Base-by-base conservation (phyloP, 2,329 filamentous ascomycete species). In the Trichoderma sp. region DNA sequence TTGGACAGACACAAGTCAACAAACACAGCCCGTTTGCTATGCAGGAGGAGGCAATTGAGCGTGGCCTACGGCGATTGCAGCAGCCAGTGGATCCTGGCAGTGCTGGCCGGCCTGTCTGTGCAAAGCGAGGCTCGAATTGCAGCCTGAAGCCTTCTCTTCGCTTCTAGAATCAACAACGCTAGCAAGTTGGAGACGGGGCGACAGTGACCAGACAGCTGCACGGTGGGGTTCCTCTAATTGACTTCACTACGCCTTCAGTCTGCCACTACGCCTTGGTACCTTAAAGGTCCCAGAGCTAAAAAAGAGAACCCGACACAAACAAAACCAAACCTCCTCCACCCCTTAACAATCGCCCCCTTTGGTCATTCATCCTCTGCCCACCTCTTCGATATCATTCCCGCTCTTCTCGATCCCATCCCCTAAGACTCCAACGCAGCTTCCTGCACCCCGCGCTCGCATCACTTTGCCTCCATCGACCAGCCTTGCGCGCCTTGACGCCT, bases 171-270 rank as follows among this genome's bases (percentile, higher is more conserved):
- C 46, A 49, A 49, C 21, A 59, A 13, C 59, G 32, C 60, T 46
- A 28, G 34, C 16, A 10, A n/a, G 8, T 32, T 39, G 28, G 63
- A 5, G 54, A 16, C 16, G 28, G 39, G 39, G n/a, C 26, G 34
- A 39, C 39, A 49, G 64, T 66, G 54, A 24, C 46, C 46, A 49
- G 46, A 66, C 64, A 66, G 64, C 52, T 49, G 61, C 52, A 64
- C 68, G 26, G 37, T 56, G 59, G 68, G 68, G 68, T 65, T 56
- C 68, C 68, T 69, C 68, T 58, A 65, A 69, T 30, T 51, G 64
- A 52, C 64, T 63, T 69, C 60, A 65, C 68, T 52, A 69, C 68
- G 60, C 55, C 68, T 65, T 69, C 68, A 69, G 54, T 55, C 67
- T 69, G 28, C 66, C 21, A 58, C 37, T 43, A 28, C 64, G 64